Conservation (phyloP, 768 basidiomycete species). For the Tylopilus subfusipes region DNA sequence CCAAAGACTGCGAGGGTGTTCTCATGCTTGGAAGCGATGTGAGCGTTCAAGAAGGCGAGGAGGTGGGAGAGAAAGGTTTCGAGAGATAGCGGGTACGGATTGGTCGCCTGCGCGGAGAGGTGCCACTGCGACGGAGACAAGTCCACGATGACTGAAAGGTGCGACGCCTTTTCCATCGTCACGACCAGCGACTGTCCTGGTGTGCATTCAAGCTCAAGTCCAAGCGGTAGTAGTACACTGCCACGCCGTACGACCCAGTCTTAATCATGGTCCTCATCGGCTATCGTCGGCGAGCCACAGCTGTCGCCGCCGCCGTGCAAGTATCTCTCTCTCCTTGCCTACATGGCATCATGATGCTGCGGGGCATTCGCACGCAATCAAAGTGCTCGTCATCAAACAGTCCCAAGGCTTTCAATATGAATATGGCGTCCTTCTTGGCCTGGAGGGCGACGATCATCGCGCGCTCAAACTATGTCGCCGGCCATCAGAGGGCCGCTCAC, state of each 20-base stretch:
- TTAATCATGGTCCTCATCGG: neutral
- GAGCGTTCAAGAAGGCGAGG: conserved; percentile 88
- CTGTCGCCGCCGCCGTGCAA: neutral
- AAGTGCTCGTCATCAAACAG: neutral
- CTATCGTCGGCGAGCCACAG: neutral
- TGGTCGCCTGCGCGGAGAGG: conserved; percentile 50
- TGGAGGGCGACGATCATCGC: neutral
- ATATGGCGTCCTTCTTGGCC: neutral
- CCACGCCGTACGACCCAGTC: neutral
- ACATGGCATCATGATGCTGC: neutral
- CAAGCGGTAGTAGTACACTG: neutral
- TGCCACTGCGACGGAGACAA: conserved; percentile 87
- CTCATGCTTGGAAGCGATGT: conserved; percentile 86
- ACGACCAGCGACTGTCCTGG: neutral
- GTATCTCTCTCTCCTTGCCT: neutral
- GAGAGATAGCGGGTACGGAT: conserved; percentile 56
- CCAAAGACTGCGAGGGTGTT: conserved; percentile 92
- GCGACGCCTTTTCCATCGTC: conserved; percentile 48
- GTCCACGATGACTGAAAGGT: conserved; percentile 84
- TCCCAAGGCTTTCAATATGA: neutral
- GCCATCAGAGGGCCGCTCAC: neutral
- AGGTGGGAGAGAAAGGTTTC: conserved; percentile 77
- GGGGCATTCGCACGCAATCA: neutral
- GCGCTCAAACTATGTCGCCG: neutral
- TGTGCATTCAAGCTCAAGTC: neutral